phyloP scores from a whole-genome alignment of 257 asterid species.

The Petunia axillaris region DNA sequence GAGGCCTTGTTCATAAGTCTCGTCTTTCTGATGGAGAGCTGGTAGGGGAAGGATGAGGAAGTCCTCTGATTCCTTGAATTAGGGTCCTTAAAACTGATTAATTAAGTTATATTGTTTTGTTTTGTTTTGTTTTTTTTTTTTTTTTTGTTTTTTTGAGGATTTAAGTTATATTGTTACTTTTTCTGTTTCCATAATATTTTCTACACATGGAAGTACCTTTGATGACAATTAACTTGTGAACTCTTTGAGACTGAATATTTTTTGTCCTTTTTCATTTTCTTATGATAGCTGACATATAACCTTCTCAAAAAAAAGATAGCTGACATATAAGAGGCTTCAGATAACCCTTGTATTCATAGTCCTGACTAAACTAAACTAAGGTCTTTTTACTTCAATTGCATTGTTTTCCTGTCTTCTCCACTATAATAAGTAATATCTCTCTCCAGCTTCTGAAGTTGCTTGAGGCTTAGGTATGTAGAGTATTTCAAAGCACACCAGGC shows the following conservation, averaged over 20 bases:
- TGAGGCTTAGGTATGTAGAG: slow-evolving; percentile 14
- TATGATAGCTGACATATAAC: not conserved
- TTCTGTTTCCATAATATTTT: slow-evolving; percentile 18
- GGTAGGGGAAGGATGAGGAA: slow-evolving; percentile 19
- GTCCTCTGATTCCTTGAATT: not conserved
- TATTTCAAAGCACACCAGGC: slow-evolving; percentile 13
- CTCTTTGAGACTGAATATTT: not conserved
- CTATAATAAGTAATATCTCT: not conserved
- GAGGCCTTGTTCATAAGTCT: not conserved
- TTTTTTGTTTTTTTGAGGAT: not conserved
- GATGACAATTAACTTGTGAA: not conserved
- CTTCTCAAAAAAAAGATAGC: not conserved
- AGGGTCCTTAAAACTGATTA: slow-evolving; percentile 6
- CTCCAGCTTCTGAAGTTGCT: slow-evolving; percentile 13
- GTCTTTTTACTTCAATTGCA: not conserved
- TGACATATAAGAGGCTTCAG: not conserved
- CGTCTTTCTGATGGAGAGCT: slow-evolving; percentile 16
- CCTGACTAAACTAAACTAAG: slow-evolving; percentile 12
- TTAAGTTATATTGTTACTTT: not conserved
- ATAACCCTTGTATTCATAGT: not conserved
- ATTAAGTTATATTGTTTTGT: not conserved
- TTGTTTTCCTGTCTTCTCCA: not conserved
- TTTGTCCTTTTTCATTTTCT: not conserved
- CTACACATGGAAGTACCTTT: not conserved
- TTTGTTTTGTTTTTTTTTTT: not conserved